These are phyloP conservation scores for Myxozyma sirexii DNA, from an alignment of 805 yeast species.

Conservation along the genomic window DNA sequence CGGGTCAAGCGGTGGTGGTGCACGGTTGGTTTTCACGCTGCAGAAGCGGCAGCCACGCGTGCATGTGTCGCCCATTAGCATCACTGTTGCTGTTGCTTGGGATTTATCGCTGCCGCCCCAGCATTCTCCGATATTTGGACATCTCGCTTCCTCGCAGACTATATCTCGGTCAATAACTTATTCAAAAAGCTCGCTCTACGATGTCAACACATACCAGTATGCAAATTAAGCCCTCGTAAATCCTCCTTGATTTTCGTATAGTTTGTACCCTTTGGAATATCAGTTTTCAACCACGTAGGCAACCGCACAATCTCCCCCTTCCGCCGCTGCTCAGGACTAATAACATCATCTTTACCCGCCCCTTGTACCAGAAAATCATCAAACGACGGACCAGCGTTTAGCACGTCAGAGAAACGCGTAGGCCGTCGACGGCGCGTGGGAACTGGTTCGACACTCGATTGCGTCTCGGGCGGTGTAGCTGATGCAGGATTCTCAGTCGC, in stretches of 20 bases:
- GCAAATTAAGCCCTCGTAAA: conserved; percentile 80
- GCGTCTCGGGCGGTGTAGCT: background rate
- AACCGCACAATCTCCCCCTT: conserved; percentile 48
- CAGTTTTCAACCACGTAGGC: conserved; percentile 93
- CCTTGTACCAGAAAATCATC: conserved; percentile 69
- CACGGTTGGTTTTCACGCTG: conserved; percentile 89
- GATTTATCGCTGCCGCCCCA: conserved; percentile 95
- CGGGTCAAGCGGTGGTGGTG: conserved; percentile 88
- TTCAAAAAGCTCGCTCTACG: too few relatives aligned
- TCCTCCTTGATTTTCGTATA: conserved; percentile 81
- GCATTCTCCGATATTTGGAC: conserved; percentile 99
- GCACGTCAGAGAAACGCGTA: conserved; percentile 66
- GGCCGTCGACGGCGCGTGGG: conserved; percentile 17
- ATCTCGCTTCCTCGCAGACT: conserved; percentile 97
- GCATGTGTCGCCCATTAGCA: conserved; percentile 98
- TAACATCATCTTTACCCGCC: conserved; percentile 6
- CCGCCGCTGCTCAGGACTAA: background rate
- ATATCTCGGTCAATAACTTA: background rate
- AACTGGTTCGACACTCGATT: background rate
- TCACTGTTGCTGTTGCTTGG: conserved; percentile 95
- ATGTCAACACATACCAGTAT: conserved; percentile 52
- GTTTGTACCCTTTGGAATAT: conserved; percentile 92
- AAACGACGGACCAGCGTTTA: conserved; percentile 87
- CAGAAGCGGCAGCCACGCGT: conserved; percentile 99
- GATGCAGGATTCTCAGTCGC: background rate